Evolutionary conservation across 805 yeast genomes (phyloP), one percentile per base, ranked within the genome.

Genomic region (Saccharomyces mikatae): DNA sequence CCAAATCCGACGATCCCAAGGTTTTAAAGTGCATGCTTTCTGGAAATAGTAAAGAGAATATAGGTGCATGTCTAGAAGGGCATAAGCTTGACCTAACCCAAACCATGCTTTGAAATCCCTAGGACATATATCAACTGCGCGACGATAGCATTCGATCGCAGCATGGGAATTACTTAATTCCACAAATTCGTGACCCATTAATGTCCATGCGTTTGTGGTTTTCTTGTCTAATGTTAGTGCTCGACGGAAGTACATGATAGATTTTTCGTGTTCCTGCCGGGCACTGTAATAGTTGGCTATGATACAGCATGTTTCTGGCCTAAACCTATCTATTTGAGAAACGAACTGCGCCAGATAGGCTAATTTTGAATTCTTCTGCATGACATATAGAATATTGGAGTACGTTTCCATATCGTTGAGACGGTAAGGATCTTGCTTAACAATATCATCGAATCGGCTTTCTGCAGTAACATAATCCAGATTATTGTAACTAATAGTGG

Each of bases 111-210:
- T 76, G 68, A 87, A 95, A 67, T 94, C 99, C 64, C 87, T 85
- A 48, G 83, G 80, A 64, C 88, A 89, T 2, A 91, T 84, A 66
- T 90, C 97, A 0, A 91, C 92, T 0, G 98, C 99, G 47, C 96
- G 74, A 60, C 98, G 74, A 67, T 94, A 94, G 55, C 95, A 84
- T 73, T 92, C 97, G 53, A 94, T 94, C 1, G 99, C 99, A 0
- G 98, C 98, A 70, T 94, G 96, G 0, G 96, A 86, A 71, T 94
- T 94, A 65, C 92, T 91, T 62, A 94, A 77, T 68, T 94, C 99
- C 14, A 94, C 96, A 73, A 89, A 94, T 72, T 94, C 99, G 71
- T 94, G 99, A 10, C 99, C 99, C 97, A 94, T 90, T 55, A 94
- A 75, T 0, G 98, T 94, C 98, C 98, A 94, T 0, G 98, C 97